These are phyloP conservation scores for Nadsonia fulvescens DNA, from an alignment of 805 yeast species.

Conservation along the genomic window DNA sequence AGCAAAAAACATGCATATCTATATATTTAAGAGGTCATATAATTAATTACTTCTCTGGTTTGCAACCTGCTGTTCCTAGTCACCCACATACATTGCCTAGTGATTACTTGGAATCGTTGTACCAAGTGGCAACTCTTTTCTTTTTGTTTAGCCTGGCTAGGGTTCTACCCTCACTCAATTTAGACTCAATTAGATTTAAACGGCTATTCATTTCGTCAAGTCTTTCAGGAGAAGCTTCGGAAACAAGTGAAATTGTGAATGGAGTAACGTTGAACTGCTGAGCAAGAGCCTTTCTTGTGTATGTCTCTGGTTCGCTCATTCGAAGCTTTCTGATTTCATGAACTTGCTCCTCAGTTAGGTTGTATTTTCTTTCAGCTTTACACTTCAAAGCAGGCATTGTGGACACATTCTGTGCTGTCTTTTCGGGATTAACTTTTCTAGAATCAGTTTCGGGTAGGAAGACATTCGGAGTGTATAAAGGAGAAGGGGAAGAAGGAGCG, in stretches of 20 bases:
- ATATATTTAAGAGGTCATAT: too few species aligned
- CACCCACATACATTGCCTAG: too few species aligned
- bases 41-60: too few species aligned
- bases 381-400: constrained; percentile 21
- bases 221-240: constrained; percentile 23
- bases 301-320: constrained; percentile 34
- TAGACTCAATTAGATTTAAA: constrained; percentile 25
- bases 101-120: constrained; percentile 31
- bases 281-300: constrained; percentile 50
- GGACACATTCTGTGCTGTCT: background rate
- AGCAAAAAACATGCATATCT: too few species aligned
- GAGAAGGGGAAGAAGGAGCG: constrained; percentile 46
- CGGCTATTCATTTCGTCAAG: constrained; percentile 28
- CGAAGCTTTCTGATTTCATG: constrained; percentile 41
- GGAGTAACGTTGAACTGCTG: constrained; percentile 35
- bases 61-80: too few species aligned
- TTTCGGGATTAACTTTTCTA: constrained; percentile 20
- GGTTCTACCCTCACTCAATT: constrained; percentile 31
- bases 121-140: constrained; percentile 47
- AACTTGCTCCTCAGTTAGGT: constrained; percentile 39
- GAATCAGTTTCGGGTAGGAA: constrained; percentile 49
- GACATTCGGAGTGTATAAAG: constrained; percentile 42
- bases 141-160: constrained; percentile 37
- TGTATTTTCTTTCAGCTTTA: constrained; percentile 27
- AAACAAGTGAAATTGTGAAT: constrained; percentile 34